Conservation (phyloP, 306 rosid genomes). For the Ormosia emarginata region DNA sequence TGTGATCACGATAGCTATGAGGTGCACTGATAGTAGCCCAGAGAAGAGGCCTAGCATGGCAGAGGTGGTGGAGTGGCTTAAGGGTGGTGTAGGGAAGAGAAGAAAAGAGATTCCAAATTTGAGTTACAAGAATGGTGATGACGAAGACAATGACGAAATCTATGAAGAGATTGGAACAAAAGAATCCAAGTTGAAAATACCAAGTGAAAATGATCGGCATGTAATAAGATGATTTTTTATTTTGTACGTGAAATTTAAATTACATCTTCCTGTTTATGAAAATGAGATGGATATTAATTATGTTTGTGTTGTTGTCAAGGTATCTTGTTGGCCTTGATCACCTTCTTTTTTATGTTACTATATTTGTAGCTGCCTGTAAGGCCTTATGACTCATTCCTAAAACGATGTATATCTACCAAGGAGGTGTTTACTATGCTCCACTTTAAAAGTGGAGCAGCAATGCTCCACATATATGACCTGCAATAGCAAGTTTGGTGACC, state of each 20-base stretch:
- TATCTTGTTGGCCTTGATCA: neutral
- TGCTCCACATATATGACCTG: too few relatives aligned
- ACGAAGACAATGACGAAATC: constrained; percentile 27
- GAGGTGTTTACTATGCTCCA: too few relatives aligned
- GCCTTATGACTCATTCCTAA: neutral
- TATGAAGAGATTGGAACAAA: constrained; percentile 32
- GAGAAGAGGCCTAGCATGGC: constrained; percentile 62
- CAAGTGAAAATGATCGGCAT: constrained; percentile 26
- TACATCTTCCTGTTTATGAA: neutral
- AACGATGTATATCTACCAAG: neutral
- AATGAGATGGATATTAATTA: constrained; percentile 12
- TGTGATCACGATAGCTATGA: constrained; percentile 44
- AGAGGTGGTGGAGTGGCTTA: constrained; percentile 65
- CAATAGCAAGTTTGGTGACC: too few relatives aligned
- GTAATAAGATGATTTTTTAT: constrained; percentile 36
- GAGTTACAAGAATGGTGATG: constrained; percentile 22
- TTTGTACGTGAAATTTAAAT: neutral
- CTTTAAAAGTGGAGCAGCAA: too few relatives aligned
- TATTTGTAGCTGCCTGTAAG: neutral
- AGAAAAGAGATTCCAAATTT: constrained; percentile 19
- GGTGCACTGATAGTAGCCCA: constrained; percentile 52
- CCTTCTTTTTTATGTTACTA: neutral
- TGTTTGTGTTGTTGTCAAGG: neutral
- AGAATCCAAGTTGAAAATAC: constrained; percentile 19
- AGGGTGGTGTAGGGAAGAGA: constrained; percentile 16